phyloP scores from a whole-genome alignment of 1,284 basidiomycete species.

The Puccinia horiana region DNA sequence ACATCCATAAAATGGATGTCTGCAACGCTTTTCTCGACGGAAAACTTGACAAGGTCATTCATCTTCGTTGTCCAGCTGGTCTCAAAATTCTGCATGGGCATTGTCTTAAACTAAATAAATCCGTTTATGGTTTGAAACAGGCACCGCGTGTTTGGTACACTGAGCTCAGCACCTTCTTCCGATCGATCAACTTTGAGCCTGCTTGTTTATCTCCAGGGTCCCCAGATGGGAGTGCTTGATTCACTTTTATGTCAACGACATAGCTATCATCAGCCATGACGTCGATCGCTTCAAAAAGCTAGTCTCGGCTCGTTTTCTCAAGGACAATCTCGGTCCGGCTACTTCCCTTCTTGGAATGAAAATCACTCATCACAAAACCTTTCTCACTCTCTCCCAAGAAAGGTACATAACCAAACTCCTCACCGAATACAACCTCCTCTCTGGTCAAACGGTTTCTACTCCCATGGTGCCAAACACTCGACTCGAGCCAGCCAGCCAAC shows the following conservation, averaged over 20 bases:
- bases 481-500: neutral
- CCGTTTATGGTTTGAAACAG: constrained; percentile 16
- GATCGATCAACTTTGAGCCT: no score
- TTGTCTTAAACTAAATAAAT: neutral
- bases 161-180: constrained; percentile 1
- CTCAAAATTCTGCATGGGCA: neutral
- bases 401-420: no score
- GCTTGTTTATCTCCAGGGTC: constrained; percentile 1
- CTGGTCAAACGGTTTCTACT: no score
- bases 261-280: constrained; percentile 2
- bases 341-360: neutral
- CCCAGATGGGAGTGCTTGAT: neutral
- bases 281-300: constrained; percentile 8
- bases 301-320: neutral
- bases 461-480: no score
- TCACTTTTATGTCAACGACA: constrained; percentile 21
- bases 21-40: neutral
- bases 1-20: constrained; percentile 58
- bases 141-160: no score
- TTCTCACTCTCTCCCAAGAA: neutral
- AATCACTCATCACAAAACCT: neutral
- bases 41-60: neutral
- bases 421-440: no score
- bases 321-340: constrained; percentile 3
- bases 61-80: neutral